Conservation (phyloP, 2,329 filamentous ascomycete species). For the Fusarium pseudoanthophilum region DNA sequence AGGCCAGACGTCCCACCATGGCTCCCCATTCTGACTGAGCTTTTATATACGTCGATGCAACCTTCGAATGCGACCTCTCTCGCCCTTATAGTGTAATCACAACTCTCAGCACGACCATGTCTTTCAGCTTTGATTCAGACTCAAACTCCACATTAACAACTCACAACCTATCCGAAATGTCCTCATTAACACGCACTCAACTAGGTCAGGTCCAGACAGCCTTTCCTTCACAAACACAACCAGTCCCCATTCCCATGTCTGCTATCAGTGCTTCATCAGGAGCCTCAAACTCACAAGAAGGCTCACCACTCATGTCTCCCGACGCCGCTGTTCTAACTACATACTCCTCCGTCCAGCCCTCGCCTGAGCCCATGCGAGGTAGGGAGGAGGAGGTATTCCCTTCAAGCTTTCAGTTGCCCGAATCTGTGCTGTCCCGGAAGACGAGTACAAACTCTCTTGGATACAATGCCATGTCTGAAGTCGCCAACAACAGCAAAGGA, state of each 20-base stretch:
- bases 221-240: constrained; percentile 52
- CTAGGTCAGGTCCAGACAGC: constrained; percentile 61
- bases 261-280: constrained; percentile 67
- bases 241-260: constrained; percentile 58
- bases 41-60: constrained; percentile 54
- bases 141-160: constrained; percentile 38
- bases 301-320: constrained; percentile 68
- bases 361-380: constrained; percentile 70
- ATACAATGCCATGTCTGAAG: constrained; percentile 67
- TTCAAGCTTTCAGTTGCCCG: constrained; percentile 75
- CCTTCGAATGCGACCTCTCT: constrained; percentile 45
- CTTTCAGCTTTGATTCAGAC: constrained; percentile 42
- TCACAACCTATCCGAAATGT: constrained; percentile 53
- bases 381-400: constrained; percentile 64
- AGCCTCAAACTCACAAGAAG: constrained; percentile 64
- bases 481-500: constrained; percentile 59
- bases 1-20: constrained; percentile 49
- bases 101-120: constrained; percentile 39
- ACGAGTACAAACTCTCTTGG: constrained; percentile 72
- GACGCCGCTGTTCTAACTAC: constrained; percentile 64
- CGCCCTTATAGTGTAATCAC: constrained; percentile 40
- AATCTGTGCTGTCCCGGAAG: constrained; percentile 72
- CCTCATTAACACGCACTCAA: constrained; percentile 53
- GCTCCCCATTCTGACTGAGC: constrained; percentile 47
- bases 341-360: constrained; percentile 72